Evolutionary conservation across 352 stramenopile genomes (phyloP).

Genomic region (Phytophthora uliginosa): DNA sequence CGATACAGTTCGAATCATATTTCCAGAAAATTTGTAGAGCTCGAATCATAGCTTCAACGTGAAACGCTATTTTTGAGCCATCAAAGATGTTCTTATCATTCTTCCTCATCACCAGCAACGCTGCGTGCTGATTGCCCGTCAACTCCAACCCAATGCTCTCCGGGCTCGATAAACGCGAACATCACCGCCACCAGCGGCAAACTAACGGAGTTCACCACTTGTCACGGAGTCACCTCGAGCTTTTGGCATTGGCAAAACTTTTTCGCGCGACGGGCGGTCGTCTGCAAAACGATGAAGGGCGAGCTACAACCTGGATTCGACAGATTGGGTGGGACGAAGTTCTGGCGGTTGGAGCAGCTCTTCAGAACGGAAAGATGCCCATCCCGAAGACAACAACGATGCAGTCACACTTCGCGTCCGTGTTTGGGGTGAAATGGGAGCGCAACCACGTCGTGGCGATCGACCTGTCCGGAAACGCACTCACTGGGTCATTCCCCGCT

Average conservation of each 20-base stretch:
- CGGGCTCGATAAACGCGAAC: background rate
- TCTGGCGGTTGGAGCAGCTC: slow-evolving; percentile 13
- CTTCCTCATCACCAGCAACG: background rate
- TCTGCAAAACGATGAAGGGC: background rate
- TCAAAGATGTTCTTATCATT: background rate
- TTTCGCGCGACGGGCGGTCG: slow-evolving; percentile 52
- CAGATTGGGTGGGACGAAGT: slow-evolving; percentile 54
- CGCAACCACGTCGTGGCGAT: slow-evolving; percentile 70
- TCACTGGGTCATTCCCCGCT: slow-evolving; percentile 54
- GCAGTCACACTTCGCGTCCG: slow-evolving; percentile 38
- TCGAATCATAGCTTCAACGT: too few relatives aligned
- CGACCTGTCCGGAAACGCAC: slow-evolving; percentile 60
- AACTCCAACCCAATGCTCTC: slow-evolving; percentile 2
- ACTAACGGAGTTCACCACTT: slow-evolving; percentile 8
- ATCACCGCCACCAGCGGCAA: slow-evolving; percentile 6
- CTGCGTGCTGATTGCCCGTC: background rate
- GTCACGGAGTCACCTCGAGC: slow-evolving; percentile 45
- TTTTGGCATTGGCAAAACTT: slow-evolving; percentile 55
- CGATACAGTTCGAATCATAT: too few relatives aligned
- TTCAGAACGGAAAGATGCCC: slow-evolving; percentile 8
- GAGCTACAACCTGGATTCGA: slow-evolving; percentile 40
- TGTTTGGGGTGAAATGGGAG: slow-evolving; percentile 65
- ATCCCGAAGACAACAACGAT: slow-evolving; percentile 40
- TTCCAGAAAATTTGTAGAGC: too few relatives aligned
- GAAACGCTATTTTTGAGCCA: slow-evolving; percentile 17